phyloP scores from a whole-genome alignment of 352 stramenopile genomes.

The Phytophthora sp. region DNA sequence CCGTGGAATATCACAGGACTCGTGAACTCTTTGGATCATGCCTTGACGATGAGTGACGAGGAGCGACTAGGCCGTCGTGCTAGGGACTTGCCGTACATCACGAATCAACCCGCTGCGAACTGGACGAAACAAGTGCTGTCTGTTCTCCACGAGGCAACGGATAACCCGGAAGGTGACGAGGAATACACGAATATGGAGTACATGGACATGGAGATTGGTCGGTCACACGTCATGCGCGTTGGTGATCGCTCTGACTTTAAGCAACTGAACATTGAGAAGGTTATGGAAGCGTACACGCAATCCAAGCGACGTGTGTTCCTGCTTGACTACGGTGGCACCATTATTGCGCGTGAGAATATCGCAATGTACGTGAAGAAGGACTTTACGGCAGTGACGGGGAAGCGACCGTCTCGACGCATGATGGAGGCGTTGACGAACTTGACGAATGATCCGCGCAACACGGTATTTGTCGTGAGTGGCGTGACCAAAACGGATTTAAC shows the following conservation, averaged over 20 bases:
- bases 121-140: constrained; percentile 97
- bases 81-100: constrained; percentile 97
- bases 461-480: constrained; percentile 97
- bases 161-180: constrained; percentile 70
- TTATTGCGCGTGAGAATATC: constrained; percentile 91
- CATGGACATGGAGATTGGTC: constrained; percentile 84
- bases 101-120: constrained; percentile 88
- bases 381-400: constrained; percentile 94
- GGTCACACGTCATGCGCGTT: constrained; percentile 74
- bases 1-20: constrained; percentile 96
- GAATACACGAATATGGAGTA: constrained; percentile 89
- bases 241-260: constrained; percentile 82
- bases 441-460: constrained; percentile 93
- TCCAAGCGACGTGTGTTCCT: constrained; percentile 94
- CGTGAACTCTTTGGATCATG: constrained; percentile 92
- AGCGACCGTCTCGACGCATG: constrained; percentile 89
- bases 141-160: constrained; percentile 85
- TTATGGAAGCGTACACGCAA: constrained; percentile 87
- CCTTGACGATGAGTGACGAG: constrained; percentile 91
- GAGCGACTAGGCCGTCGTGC: constrained; percentile 91
- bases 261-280: constrained; percentile 78
- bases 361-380: constrained; percentile 97
- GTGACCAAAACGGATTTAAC: constrained; percentile 93
- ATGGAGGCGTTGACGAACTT: constrained; percentile 90
- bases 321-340: constrained; percentile 97